Evolutionary conservation across 177 flowering plant genomes (phyloP), one percentile per base, ranked within the genome.

Genomic region (Tripterygium wilfordii): DNA sequence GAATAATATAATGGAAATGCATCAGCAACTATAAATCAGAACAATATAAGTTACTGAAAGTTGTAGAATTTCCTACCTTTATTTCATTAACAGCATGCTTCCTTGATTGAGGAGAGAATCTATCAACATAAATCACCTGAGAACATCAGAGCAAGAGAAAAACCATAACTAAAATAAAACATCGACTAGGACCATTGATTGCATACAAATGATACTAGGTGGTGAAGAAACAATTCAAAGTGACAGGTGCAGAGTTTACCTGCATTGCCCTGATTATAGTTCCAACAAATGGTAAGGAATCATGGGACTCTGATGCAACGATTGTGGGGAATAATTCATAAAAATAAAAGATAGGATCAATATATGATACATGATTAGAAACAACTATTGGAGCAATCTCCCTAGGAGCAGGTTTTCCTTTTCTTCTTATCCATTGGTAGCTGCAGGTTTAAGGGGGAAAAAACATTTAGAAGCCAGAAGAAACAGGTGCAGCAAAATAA

Each of bases 201-300:
- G n/a, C n/a, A n/a, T n/a, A n/a, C n/a, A n/a, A n/a, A n/a, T n/a
- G n/a, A n/a, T n/a, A n/a, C n/a, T n/a, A n/a, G n/a, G n/a, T n/a
- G n/a, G n/a, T 24, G n/a, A 40, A 40, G 5, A 40, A 40, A 20
- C 3, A 20, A 40, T 15, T n/a, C n/a, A n/a, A n/a, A n/a, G n/a
- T n/a, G n/a, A 38, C n/a, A n/a, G n/a, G n/a, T n/a, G n/a, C n/a
- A n/a, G n/a, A n/a, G 10, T 5, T 53, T 67, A 88, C 98, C 96
- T 92, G 98, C 96, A 92, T 92, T 36, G 98, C 94, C 71, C 98
- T 79, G 54, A 92, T 92, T 39, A 92, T 92, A 46, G 95, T 88
- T 41, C 98, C 98, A 53, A 92, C 98, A 56, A 88, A 76, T 4
- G 96, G 96, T 41, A 82, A 56, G 16, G 90, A 80, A 63, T 86